Evolutionary conservation across 768 basidiomycete species (phyloP), one percentile per base, ranked within the genome.

Genomic region (Mrakia frigida): DNA sequence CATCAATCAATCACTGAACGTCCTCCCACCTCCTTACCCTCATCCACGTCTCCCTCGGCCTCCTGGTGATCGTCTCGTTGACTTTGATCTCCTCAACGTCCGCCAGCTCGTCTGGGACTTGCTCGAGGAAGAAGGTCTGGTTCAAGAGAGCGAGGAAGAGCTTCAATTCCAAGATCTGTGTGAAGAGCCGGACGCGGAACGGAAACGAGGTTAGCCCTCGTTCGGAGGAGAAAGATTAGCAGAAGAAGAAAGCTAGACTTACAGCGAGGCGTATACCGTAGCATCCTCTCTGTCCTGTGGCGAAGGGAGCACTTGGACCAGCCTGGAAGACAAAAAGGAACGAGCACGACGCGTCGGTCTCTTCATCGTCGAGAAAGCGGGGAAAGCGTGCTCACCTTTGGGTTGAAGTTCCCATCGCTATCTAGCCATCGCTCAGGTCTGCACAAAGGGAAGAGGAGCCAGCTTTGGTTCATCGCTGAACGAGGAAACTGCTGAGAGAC

Each of bases 1-100:
- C n/a, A n/a, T n/a, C n/a, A n/a, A 50, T 50, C 16, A 14, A 50
- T 50, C 46, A 50, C 46, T 50, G n/a, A n/a, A n/a, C 16, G 63
- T 65, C 37, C 63, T 39, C 37, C 67, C 67, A 69, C 67, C 67
- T 69, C 67, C n/a, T 43, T 41, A 69, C 21, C 41, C 67, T 69
- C 35, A 69, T n/a, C 67, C 67, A 69, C 37, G 39, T 37, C 41
- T 69, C 41, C 37, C 41, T 39, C n/a, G 67, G 67, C n/a, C 13
- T 69, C 39, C 67, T 43, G 18, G 67, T 69, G 23, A 43, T 37
- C n/a, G 39, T 69, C 41, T 69, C 67, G 35, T 16, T 43, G 9
- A 69, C 67, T 14, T 69, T 43, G 21, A 18, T 21, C n/a, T 43
- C 41, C 41, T 69, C 39, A 3, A 23, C 1, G 11, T 69, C 67